Percentiles rank a stretch among this genome's conserved stretches.
Conservation (phyloP, 192 early-diverging fungal species). For the Kickxella alabastrina region DNA sequence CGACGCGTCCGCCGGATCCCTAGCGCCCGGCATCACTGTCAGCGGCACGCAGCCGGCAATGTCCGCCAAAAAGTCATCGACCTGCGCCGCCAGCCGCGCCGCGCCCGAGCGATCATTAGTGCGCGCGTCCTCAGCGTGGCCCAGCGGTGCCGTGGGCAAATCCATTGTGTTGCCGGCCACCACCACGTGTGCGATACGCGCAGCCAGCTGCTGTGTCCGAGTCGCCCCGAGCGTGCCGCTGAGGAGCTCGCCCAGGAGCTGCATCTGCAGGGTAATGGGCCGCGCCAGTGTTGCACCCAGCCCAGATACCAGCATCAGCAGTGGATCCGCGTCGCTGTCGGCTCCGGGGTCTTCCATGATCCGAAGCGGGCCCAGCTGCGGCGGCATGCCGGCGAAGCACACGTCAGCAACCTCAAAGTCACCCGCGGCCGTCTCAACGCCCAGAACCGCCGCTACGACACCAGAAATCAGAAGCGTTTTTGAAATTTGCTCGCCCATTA, state of each 20-base stretch:
- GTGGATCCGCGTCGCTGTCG: constrained; percentile 49
- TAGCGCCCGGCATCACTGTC: constrained; percentile 75
- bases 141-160: constrained; percentile 37
- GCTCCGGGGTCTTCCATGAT: too few relatives aligned
- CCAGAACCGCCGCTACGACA: constrained; percentile 73
- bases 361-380: too few relatives aligned
- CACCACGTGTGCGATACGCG: constrained; percentile 68
- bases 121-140: constrained; percentile 45
- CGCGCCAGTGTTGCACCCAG: constrained; percentile 55
- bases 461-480: constrained; percentile 70
- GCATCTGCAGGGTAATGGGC: constrained; percentile 55
- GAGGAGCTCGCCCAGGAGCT: constrained; percentile 76
- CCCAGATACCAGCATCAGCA: constrained; percentile 80
- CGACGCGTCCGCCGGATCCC: constrained; percentile 72
- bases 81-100: constrained; percentile 45
- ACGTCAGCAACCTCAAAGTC: constrained; percentile 83
- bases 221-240: constrained; percentile 65
- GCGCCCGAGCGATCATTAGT: constrained; percentile 48
- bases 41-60: constrained; percentile 60
- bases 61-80: constrained; percentile 67
- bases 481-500: constrained; percentile 61
- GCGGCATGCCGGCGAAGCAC: constrained; percentile 66
- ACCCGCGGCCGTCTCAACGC: constrained; percentile 68
- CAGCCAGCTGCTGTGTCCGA: constrained; percentile 52
- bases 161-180: constrained; percentile 71